A percentile compares a stretch with the other conserved stretches of the same genome.
Conservation (phyloP, 2,329 filamentous ascomycete genomes). For the Neodidymelliopsis sp. region DNA sequence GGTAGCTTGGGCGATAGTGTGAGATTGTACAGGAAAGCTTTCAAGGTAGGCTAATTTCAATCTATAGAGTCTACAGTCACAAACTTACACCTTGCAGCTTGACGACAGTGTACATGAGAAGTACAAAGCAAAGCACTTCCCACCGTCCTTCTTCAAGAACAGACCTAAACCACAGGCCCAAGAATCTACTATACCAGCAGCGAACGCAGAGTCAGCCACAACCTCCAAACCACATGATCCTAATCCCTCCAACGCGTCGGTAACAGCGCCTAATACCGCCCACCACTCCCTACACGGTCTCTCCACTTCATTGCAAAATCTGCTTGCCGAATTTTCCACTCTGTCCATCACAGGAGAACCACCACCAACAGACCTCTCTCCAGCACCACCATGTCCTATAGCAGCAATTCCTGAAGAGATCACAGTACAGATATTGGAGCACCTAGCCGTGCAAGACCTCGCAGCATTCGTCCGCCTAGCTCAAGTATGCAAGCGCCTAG, state of each 20-base stretch:
- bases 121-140: slow-evolving; percentile 93
- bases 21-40: slow-evolving; percentile 86
- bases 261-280: slow-evolving; percentile 61
- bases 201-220: slow-evolving; percentile 42
- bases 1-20: slow-evolving; percentile 91
- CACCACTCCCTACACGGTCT: slow-evolving; percentile 65
- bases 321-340: slow-evolving; percentile 77
- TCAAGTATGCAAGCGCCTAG: slow-evolving; percentile 84
- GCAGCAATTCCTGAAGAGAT: slow-evolving; percentile 82
- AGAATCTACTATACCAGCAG: slow-evolving; percentile 14
- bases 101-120: slow-evolving; percentile 83
- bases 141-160: slow-evolving; percentile 62
- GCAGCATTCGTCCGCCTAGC: slow-evolving; percentile 78
- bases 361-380: slow-evolving; percentile 74
- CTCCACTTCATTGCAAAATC: slow-evolving; percentile 66
- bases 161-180: slow-evolving; percentile 19
- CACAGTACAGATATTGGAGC: slow-evolving; percentile 76
- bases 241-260: slow-evolving; percentile 59
- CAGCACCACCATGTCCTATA: slow-evolving; percentile 81
- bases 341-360: slow-evolving; percentile 72
- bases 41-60: slow-evolving; percentile 68
- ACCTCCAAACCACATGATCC: slow-evolving; percentile 50
- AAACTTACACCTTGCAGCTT: slow-evolving; percentile 62
- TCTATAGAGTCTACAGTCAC: background rate
- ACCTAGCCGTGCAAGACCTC: slow-evolving; percentile 77